Conservation (phyloP, 345 rosid species). For the Citrus reticulata region DNA sequence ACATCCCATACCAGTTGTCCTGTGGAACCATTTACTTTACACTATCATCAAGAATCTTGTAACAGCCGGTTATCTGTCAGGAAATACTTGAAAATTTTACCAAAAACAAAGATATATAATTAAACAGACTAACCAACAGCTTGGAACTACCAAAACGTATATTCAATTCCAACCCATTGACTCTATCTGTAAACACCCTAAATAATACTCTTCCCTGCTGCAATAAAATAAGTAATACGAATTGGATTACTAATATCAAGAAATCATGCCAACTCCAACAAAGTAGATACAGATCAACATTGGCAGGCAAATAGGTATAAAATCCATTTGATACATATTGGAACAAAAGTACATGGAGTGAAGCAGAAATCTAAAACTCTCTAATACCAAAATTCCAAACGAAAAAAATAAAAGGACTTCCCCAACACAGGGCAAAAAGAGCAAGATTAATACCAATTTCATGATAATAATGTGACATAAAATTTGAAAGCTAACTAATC, state of each 20-base stretch:
- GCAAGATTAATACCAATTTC: background rate
- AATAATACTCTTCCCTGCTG: background rate
- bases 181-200: background rate
- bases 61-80: too few species aligned
- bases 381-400: background rate
- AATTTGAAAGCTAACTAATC: slow-evolving; percentile 25
- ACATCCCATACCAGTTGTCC: too few species aligned
- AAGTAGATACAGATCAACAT: background rate
- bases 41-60: too few species aligned
- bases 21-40: background rate
- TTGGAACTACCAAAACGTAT: background rate
- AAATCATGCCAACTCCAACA: background rate
- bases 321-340: background rate
- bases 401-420: background rate
- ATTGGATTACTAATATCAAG: background rate
- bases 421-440: slow-evolving; percentile 2
- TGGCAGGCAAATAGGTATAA: background rate
- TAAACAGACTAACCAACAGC: background rate
- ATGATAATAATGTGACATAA: background rate
- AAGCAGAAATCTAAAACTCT: slow-evolving; percentile 9
- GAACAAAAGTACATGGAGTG: background rate
- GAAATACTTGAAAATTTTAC: too few species aligned
- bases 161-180: background rate
- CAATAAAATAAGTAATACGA: background rate
- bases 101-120: background rate